Conservation (phyloP, 495 filamentous ascomycete species). For the Amphirosellinia nigrospora region DNA sequence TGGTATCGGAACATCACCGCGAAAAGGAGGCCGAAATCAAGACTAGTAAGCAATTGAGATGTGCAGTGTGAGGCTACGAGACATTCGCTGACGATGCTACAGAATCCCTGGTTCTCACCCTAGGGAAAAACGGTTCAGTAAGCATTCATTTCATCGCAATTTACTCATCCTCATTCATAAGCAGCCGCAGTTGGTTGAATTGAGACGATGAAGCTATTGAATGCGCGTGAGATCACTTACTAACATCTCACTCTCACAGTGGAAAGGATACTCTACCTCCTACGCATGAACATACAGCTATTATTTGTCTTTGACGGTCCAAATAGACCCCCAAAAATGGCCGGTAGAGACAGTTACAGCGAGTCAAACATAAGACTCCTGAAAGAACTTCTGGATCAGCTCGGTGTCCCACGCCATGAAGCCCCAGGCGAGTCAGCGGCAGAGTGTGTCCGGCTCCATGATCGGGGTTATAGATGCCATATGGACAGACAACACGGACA, state of each 20-base stretch:
- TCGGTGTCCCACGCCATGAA: constrained; percentile 37
- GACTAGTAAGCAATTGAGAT: constrained; percentile 19
- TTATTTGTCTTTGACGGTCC: constrained; percentile 41
- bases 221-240: not conserved
- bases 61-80: not conserved
- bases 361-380: constrained; percentile 31
- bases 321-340: constrained; percentile 28
- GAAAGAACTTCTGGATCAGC: constrained; percentile 32
- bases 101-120: constrained; percentile 32
- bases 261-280: constrained; percentile 30
- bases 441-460: constrained; percentile 39
- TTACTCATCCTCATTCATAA: not conserved
- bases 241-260: constrained; percentile 17
- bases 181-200: not conserved
- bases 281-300: constrained; percentile 38
- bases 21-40: constrained; percentile 28
- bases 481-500: constrained; percentile 41
- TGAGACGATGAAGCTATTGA: not conserved
- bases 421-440: constrained; percentile 40
- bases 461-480: constrained; percentile 36
- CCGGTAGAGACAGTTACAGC: constrained; percentile 27
- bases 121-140: constrained; percentile 29
- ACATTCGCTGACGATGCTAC: not conserved
- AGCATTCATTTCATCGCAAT: not conserved
- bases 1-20: constrained; percentile 32